phyloP scores from a whole-genome alignment of 2,329 filamentous ascomycete genomes.

The Pyrenophora tritici-repentis region DNA sequence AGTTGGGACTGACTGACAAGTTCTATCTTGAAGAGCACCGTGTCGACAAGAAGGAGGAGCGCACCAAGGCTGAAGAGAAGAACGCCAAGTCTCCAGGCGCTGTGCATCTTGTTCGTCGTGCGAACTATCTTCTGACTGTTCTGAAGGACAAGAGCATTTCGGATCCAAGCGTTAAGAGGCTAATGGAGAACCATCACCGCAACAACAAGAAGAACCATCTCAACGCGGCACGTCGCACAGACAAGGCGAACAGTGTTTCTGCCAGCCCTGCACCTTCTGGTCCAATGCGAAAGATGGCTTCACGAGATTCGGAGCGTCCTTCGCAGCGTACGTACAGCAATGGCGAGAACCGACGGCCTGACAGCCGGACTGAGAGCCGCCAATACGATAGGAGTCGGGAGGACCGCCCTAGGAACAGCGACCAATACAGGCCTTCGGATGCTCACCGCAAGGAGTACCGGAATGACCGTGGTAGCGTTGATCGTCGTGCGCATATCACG shows the following conservation, averaged over 20 bases:
- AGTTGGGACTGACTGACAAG: constrained; percentile 84
- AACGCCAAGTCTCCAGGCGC: constrained; percentile 91
- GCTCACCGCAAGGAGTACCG: constrained; percentile 46
- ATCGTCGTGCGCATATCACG: constrained; percentile 44
- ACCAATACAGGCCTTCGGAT: constrained; percentile 41
- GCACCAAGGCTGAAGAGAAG: constrained; percentile 72
- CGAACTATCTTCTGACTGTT: constrained; percentile 94
- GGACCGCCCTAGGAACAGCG: constrained; percentile 44
- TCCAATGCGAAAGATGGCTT: constrained; percentile 40
- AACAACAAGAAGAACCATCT: constrained; percentile 79
- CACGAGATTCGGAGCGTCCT: constrained; percentile 46
- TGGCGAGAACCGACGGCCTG: constrained; percentile 43
- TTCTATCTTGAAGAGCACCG: constrained; percentile 97
- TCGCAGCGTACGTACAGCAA: constrained; percentile 45
- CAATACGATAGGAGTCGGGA: constrained; percentile 32
- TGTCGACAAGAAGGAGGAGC: constrained; percentile 96
- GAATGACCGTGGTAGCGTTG: constrained; percentile 41
- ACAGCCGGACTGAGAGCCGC: constrained; percentile 39
- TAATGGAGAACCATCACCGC: constrained; percentile 89
- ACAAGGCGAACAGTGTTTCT: constrained; percentile 64
- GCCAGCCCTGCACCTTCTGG: constrained; percentile 70
- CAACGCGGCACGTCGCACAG: constrained; percentile 62
- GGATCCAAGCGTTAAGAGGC: constrained; percentile 74
- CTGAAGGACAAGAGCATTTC: constrained; percentile 80
- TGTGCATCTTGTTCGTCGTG: constrained; percentile 91